A percentile compares a stretch with the other conserved stretches of the same genome.
Evolutionary conservation across 306 rosid species (phyloP).

Genomic region (Betula pendula): DNA sequence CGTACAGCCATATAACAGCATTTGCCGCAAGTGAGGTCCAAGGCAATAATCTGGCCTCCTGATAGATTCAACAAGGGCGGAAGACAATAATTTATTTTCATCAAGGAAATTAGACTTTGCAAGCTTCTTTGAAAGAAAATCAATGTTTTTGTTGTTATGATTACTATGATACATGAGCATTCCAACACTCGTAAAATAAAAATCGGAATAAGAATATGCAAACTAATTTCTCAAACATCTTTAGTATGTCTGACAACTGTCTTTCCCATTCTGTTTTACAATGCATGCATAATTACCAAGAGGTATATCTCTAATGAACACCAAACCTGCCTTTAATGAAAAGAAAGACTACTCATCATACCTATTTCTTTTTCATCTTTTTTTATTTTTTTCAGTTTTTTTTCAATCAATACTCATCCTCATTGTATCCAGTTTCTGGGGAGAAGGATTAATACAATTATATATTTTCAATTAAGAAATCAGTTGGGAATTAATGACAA

Average conservation of each 20-base stretch:
- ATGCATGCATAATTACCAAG: not conserved
- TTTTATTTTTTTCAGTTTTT: not conserved
- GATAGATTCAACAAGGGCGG: slow-evolving; percentile 34
- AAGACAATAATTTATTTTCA: not conserved
- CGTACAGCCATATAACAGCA: slow-evolving; percentile 96
- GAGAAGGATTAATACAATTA: not conserved
- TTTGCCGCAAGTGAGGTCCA: slow-evolving; percentile 97
- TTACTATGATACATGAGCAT: not conserved
- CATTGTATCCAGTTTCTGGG: not conserved
- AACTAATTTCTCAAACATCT: slow-evolving; percentile 1
- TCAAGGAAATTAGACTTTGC: not conserved
- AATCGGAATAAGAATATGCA: not conserved
- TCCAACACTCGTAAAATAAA: not conserved
- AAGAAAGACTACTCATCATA: not conserved
- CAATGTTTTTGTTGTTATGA: not conserved
- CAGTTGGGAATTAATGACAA: not conserved
- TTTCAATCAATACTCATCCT: no score
- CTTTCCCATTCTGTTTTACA: not conserved
- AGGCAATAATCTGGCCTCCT: slow-evolving; percentile 99
- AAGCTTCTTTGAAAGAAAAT: not conserved
- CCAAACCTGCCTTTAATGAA: not conserved
- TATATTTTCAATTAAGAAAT: not conserved
- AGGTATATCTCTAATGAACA: not conserved
- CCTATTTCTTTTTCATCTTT: not conserved
- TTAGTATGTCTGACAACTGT: not conserved